Evolutionary conservation across 164 flowering plant genomes (phyloP).

Genomic region (Vitis rupestris): DNA sequence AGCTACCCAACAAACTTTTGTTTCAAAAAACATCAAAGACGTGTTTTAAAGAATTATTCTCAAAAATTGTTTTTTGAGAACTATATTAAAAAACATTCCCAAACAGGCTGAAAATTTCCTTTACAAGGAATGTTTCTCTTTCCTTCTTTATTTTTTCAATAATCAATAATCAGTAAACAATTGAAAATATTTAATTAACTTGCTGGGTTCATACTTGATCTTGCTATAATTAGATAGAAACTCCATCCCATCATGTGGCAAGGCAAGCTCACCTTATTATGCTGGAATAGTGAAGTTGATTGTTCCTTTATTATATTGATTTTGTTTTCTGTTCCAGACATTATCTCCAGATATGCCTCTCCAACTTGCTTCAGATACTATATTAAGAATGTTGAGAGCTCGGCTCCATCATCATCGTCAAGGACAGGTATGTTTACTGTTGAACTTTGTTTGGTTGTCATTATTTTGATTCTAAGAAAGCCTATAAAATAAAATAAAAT

Average conservation of each 20-base stretch:
- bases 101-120: too few relatives aligned
- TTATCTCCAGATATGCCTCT: slow-evolving; percentile 96
- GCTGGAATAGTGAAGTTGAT: background rate
- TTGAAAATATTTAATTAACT: too few relatives aligned
- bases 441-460: background rate
- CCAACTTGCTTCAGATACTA: slow-evolving; percentile 89
- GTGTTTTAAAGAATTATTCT: too few relatives aligned
- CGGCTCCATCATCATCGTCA: slow-evolving; percentile 86
- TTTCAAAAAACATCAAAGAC: too few relatives aligned
- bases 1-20: too few relatives aligned
- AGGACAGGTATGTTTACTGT: slow-evolving; percentile 60
- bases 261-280: background rate
- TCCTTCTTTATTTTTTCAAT: too few relatives aligned
- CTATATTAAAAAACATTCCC: too few relatives aligned
- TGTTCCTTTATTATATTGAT: background rate
- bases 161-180: too few relatives aligned
- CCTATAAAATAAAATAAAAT: too few relatives aligned
- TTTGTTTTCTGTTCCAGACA: slow-evolving; percentile 49
- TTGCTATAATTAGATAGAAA: background rate
- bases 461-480: background rate
- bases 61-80: too few relatives aligned
- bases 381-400: slow-evolving; percentile 89
- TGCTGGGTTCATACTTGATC: too few relatives aligned
- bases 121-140: too few relatives aligned
- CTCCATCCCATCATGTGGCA: background rate